Evolutionary conservation across 192 early-diverging fungal genomes (phyloP).

Genomic region (Backusella macrospora): DNA sequence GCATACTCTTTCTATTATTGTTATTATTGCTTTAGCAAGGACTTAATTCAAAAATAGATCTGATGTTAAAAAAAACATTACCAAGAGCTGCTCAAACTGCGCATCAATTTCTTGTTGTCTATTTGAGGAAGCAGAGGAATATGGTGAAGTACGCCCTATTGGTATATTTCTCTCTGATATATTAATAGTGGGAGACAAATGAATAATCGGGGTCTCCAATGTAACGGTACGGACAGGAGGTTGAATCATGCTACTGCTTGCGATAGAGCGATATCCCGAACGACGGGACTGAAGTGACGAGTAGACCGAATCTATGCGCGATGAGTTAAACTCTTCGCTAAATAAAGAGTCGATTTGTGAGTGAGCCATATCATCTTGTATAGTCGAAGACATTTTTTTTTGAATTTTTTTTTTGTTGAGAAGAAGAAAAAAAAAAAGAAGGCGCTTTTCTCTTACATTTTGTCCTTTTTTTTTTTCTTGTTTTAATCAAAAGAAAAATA

Average conservation of each 20-base stretch:
- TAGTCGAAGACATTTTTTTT: background rate
- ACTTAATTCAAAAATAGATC: background rate
- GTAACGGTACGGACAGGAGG: conserved; percentile 29
- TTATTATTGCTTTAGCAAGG: background rate
- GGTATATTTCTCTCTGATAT: background rate
- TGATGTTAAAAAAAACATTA: conserved; percentile 17
- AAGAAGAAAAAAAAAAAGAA: background rate
- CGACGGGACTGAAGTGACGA: conserved; percentile 31
- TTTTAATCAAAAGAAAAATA: conserved; percentile 5
- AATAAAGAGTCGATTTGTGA: conserved; percentile 20
- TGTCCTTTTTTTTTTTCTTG: background rate
- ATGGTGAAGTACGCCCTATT: background rate
- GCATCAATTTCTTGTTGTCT: conserved; percentile 31
- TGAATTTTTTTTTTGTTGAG: conserved; percentile 8
- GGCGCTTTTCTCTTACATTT: background rate
- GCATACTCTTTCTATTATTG: conserved; percentile 32
- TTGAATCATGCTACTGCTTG: conserved; percentile 24
- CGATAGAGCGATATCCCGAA: conserved; percentile 9
- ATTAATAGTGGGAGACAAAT: background rate
- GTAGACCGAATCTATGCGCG: conserved; percentile 34
- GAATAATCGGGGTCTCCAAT: conserved; percentile 16
- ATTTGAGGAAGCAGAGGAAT: background rate
- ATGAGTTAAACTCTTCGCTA: conserved; percentile 20
- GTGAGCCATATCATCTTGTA: conserved; percentile 19
- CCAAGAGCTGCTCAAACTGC: conserved; percentile 33